Percentiles rank a stretch among this genome's conserved stretches.
These are phyloP conservation scores for Zymoseptoria crescenta DNA, from an alignment of 2,329 filamentous ascomycete species.

Conservation along the genomic window DNA sequence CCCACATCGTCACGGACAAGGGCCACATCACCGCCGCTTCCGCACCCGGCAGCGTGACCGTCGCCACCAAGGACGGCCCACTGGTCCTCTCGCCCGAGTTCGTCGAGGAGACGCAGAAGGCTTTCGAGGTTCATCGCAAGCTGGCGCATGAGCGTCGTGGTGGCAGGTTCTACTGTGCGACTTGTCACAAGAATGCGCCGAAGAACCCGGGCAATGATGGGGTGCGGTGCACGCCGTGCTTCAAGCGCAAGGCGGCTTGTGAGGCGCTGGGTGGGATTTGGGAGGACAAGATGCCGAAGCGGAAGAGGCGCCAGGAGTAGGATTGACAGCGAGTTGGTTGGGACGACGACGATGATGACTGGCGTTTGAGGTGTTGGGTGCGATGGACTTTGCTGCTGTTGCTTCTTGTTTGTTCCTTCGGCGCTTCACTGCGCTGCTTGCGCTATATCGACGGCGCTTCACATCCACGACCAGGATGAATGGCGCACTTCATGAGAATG, in stretches of 20 bases:
- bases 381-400: not conserved
- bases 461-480: not conserved
- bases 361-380: not conserved
- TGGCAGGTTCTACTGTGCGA: not conserved
- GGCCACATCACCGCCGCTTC: not conserved
- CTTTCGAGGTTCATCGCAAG: not conserved
- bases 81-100: not conserved
- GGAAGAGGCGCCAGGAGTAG: not conserved
- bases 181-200: slow-evolving; percentile 6
- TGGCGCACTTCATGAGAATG: not conserved
- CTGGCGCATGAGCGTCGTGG: not conserved
- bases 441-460: not conserved
- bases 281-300: not conserved
- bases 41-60: not conserved
- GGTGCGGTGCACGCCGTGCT: slow-evolving; percentile 7
- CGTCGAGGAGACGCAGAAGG: not conserved
- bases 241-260: not conserved
- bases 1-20: slow-evolving; percentile 16
- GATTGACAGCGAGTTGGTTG: not conserved
- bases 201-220: slow-evolving; percentile 7
- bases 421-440: not conserved
- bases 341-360: not conserved
- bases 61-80: not conserved
- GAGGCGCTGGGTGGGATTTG: not conserved
- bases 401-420: not conserved